phyloP scores from a whole-genome alignment of 2,329 filamentous ascomycete species.

The Aureobasidium pullulans region DNA sequence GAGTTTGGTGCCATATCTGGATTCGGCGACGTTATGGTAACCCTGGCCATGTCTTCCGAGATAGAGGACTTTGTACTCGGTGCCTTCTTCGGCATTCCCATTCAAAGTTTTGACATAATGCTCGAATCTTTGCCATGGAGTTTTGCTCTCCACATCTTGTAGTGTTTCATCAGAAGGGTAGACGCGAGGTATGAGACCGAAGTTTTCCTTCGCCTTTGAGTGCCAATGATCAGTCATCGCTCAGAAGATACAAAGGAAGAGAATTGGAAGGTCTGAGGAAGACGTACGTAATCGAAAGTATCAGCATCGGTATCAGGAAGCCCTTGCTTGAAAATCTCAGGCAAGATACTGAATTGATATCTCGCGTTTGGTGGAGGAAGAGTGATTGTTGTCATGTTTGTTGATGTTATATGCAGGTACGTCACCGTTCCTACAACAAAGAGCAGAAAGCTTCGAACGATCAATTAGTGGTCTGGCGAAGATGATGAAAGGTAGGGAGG shows the following conservation, averaged over 20 bases:
- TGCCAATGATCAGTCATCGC: too few relatives aligned
- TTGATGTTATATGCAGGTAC: not conserved
- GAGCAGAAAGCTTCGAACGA: not conserved
- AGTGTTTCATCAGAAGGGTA: conserved; percentile 36
- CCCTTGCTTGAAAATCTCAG: conserved; percentile 57
- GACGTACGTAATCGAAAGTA: conserved; percentile 55
- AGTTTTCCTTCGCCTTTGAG: conserved; percentile 42
- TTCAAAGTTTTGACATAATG: conserved; percentile 49
- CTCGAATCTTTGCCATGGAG: conserved; percentile 59
- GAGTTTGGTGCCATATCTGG: conserved; percentile 17
- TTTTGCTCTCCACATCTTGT: conserved; percentile 35
- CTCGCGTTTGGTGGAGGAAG: conserved; percentile 18
- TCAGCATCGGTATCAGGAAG: conserved; percentile 47
- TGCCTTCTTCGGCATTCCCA: conserved; percentile 30
- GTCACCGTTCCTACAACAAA: not conserved
- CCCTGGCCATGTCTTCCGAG: conserved; percentile 20
- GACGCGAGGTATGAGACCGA: conserved; percentile 56
- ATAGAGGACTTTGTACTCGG: conserved; percentile 34
- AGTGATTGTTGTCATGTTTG: conserved; percentile 11
- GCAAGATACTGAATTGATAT: conserved; percentile 26
- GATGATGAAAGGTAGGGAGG: not conserved
- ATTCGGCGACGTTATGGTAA: conserved; percentile 19
- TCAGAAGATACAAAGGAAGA: too few relatives aligned
- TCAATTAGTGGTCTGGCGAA: not conserved
- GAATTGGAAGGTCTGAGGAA: too few relatives aligned